Evolutionary conservation across 2,329 filamentous ascomycete genomes (phyloP).

Genomic region (Metarhizium brunneum): DNA sequence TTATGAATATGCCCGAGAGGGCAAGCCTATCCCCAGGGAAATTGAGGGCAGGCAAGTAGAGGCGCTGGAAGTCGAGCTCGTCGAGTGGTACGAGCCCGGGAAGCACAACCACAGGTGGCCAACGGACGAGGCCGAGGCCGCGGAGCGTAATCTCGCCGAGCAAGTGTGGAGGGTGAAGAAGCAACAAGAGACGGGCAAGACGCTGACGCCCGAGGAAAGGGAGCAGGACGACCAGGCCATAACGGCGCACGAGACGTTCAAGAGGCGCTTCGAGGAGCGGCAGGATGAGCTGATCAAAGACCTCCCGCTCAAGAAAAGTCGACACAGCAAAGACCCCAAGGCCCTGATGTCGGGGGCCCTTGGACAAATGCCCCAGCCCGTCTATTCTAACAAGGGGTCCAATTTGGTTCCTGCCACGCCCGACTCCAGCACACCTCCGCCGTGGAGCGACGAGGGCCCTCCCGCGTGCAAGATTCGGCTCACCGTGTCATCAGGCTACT

Average conservation of each 20-base stretch:
- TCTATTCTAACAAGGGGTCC: slow-evolving; percentile 32
- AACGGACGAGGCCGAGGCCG: slow-evolving; percentile 62
- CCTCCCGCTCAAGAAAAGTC: slow-evolving; percentile 26
- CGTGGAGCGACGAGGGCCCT: slow-evolving; percentile 53
- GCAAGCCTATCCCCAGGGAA: slow-evolving; percentile 74
- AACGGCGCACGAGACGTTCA: slow-evolving; percentile 46
- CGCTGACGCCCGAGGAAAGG: slow-evolving; percentile 44
- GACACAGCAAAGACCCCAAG: slow-evolving; percentile 18
- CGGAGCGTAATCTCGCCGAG: slow-evolving; percentile 69
- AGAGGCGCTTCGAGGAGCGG: slow-evolving; percentile 48
- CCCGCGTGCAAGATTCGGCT: slow-evolving; percentile 77
- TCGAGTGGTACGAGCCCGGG: slow-evolving; percentile 80
- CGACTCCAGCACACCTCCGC: slow-evolving; percentile 37
- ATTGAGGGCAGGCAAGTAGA: slow-evolving; percentile 75
- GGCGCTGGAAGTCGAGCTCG: slow-evolving; percentile 65
- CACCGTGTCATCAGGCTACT: slow-evolving; percentile 93
- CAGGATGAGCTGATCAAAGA: slow-evolving; percentile 49
- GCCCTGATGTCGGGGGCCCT: slow-evolving; percentile 50
- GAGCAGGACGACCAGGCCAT: slow-evolving; percentile 45
- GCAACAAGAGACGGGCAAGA: slow-evolving; percentile 40
- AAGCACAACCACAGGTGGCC: slow-evolving; percentile 75
- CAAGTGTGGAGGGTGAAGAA: slow-evolving; percentile 57
- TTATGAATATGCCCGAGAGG: slow-evolving; percentile 92
- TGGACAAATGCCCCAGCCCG: slow-evolving; percentile 38
- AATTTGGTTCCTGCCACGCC: slow-evolving; percentile 43